Base-by-base conservation (phyloP, 257 asterid species). In the Anisodus acutangulus region DNA sequence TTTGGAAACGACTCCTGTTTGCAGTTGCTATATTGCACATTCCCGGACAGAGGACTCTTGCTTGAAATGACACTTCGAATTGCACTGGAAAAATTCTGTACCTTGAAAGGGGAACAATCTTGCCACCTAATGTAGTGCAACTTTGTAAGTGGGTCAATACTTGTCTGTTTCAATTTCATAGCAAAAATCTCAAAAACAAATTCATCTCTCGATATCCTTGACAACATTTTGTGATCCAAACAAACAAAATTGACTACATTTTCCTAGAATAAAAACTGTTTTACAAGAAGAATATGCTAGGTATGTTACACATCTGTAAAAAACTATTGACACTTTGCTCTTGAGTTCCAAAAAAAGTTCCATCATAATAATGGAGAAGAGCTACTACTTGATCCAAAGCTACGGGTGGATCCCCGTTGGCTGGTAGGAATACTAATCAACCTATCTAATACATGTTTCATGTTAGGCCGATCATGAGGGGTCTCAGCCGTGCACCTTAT, bases 391-490 rank as follows among this genome's bases (percentile, higher is more conserved):
- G 84, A 85, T 67, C 78, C 80, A 41, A 49, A 81, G 68, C 88
- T 88, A 74, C 83, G 88, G 43, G 59, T 78, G 82, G 85, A 86
- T 74, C 89, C 89, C 76, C 79, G 82, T 9, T 69, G 82, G 72
- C 81, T 84, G 80, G 89, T 89, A 83, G 92, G 89, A 80, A 94
- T 85, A 87, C 74, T 90, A 83, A 91, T 85, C 89, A 96, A 86
- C 98, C 94, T 90, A n/a, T 88, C 92, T 67, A 93, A 85, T 13
- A 92, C 98, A 84, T 96, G 97, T 88, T 93, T 94, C 98, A 96
- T 96, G 59, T 90, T 96, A 35, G 99, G 99, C 89, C 99, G 91
- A 51, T 5, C 49, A n/a, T 90, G 87, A 8, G 99, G 98, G 11
- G 54, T 85, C 80, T 96, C 98, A 0, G 93, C 89, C 31, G 95